A percentile compares a stretch with the other conserved stretches of the same genome.
Conservation (phyloP, 2,329 filamentous ascomycete species). For the Diplodia scrobiculata region DNA sequence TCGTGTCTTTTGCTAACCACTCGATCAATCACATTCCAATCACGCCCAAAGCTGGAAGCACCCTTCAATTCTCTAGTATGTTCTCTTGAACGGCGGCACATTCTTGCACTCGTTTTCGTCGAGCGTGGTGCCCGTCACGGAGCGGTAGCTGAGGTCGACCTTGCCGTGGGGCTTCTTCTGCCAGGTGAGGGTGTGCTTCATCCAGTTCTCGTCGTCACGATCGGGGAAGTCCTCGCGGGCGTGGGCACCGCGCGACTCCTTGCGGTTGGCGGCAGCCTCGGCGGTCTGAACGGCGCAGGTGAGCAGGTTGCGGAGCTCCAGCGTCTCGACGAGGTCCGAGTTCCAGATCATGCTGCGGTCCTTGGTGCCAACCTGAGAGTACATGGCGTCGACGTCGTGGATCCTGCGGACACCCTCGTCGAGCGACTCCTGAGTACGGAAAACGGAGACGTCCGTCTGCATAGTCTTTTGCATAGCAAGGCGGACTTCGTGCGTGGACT, state of each 20-base stretch:
- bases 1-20: neutral
- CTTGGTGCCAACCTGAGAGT: slow-evolving; percentile 86
- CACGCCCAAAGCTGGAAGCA: neutral
- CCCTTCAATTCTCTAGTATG: slow-evolving; percentile 63
- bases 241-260: slow-evolving; percentile 96
- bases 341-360: slow-evolving; percentile 99
- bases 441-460: slow-evolving; percentile 96
- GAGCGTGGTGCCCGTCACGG: slow-evolving; percentile 78
- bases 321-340: slow-evolving; percentile 91
- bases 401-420: slow-evolving; percentile 92
- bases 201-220: slow-evolving; percentile 93
- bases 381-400: slow-evolving; percentile 77
- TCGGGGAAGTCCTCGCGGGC: slow-evolving; percentile 96
- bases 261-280: slow-evolving; percentile 83
- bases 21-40: neutral
- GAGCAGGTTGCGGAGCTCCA: slow-evolving; percentile 84
- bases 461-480: slow-evolving; percentile 96
- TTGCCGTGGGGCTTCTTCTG: slow-evolving; percentile 89
- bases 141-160: slow-evolving; percentile 82
- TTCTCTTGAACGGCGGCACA: slow-evolving; percentile 94
- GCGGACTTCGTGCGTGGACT: slow-evolving; percentile 85
- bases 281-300: slow-evolving; percentile 98
- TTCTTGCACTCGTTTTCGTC: slow-evolving; percentile 96
- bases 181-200: slow-evolving; percentile 98
- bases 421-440: slow-evolving; percentile 90